Percentiles rank a stretch among this genome's conserved stretches.
Evolutionary conservation across 352 stramenopile species (phyloP).

Genomic region (Globisporangium emineosum): DNA sequence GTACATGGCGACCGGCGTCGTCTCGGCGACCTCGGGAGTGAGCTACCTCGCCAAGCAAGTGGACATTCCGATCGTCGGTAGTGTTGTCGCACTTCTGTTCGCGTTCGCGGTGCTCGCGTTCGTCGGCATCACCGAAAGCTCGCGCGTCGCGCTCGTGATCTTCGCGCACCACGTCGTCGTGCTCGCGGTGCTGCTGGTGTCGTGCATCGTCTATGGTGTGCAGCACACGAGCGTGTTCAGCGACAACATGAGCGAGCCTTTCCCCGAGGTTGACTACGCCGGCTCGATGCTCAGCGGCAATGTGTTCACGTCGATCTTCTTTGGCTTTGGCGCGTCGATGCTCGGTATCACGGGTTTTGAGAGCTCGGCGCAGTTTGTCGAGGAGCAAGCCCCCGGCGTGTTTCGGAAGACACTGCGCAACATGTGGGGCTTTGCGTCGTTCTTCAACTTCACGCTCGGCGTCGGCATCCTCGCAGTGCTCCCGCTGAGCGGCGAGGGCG

Average conservation of each 20-base stretch:
- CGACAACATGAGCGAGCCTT: slow-evolving; percentile 57
- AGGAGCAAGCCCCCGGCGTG: slow-evolving; percentile 76
- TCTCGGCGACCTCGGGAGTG: slow-evolving; percentile 67
- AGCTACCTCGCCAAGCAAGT: slow-evolving; percentile 76
- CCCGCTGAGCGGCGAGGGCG: slow-evolving; percentile 35
- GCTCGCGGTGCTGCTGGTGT: slow-evolving; percentile 49
- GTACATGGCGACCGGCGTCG: slow-evolving; percentile 84
- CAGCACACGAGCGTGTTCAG: slow-evolving; percentile 50
- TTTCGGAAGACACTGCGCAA: slow-evolving; percentile 76
- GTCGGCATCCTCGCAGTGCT: slow-evolving; percentile 53
- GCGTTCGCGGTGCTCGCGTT: slow-evolving; percentile 73
- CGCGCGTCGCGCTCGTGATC: slow-evolving; percentile 75
- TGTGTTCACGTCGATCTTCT: slow-evolving; percentile 55
- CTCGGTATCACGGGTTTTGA: slow-evolving; percentile 89
- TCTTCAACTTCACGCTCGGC: slow-evolving; percentile 78
- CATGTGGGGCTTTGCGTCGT: slow-evolving; percentile 73
- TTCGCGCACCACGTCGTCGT: slow-evolving; percentile 79
- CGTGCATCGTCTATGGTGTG: slow-evolving; percentile 50
- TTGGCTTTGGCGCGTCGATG: slow-evolving; percentile 75
- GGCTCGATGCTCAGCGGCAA: slow-evolving; percentile 38
- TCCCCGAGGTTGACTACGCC: slow-evolving; percentile 55
- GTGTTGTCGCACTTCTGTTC: slow-evolving; percentile 48
- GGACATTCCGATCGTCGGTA: slow-evolving; percentile 35
- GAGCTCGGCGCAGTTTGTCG: slow-evolving; percentile 82
- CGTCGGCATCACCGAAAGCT: slow-evolving; percentile 76